Evolutionary conservation across 2,329 filamentous ascomycete species (phyloP), one percentile per base, ranked within the genome.

Genomic region (Ophiocordyceps camponoti-leonardi): DNA sequence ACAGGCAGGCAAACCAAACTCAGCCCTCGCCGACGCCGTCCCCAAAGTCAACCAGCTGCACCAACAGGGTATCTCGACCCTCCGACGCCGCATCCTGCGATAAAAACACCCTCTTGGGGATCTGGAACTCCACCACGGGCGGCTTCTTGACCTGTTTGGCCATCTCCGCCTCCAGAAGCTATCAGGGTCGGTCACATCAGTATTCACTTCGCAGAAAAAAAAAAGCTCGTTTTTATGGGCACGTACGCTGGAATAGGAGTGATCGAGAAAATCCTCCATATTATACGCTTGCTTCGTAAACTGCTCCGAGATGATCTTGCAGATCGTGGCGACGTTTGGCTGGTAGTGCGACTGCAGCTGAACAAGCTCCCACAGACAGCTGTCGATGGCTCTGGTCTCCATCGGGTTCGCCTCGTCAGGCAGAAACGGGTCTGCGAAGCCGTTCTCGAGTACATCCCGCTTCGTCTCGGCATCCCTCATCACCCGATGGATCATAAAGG

Each of bases 211-310:
- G 2, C 12, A 11, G 8, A 11, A 18, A 6, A 14, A 16, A 30
- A 4, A 18, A 13, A 20, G 7, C 2, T 20, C 42, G 7, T n/a
- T n/a, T 13, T 11, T 4, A 1, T 3, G 18, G 16, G 4, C 18
- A 73, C 75, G 72, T 73, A 82, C 81, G 58, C 78, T 85, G 55
- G 71, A 76, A 63, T 96, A 98, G 0, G 86, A 90, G 61, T 96
- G 87, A 58, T 98, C 92, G 43, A 96, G 66, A 63, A 98, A 98
- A 58, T 98, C 92, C 58, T 98, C 92, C n/a, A 95, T 66, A 54
- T 87, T 92, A 63, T 96, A 98, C 3, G 82, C 75, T 53, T 87
- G 81, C 66, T 98, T 98, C 2, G 92, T 98, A 61, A 96, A 98
- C 61, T 96, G 92, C 64, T 96, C 87, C 2, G 85, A 85, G 47